A percentile compares a stretch with the other conserved stretches of the same genome.
phyloP scores from a whole-genome alignment of 352 stramenopile genomes.

The Nothophytophthora sp. region DNA sequence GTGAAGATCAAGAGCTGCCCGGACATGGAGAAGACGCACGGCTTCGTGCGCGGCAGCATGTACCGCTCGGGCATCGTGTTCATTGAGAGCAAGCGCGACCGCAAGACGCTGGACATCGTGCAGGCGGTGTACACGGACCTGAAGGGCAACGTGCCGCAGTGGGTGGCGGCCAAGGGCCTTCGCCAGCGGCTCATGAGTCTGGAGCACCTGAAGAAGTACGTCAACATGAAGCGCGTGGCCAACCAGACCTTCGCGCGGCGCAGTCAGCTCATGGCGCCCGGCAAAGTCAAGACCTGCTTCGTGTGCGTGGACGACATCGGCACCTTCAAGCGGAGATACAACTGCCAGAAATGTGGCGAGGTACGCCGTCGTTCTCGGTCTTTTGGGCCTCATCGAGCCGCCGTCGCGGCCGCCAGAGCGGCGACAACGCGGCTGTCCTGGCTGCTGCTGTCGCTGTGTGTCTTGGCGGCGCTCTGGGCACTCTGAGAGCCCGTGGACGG shows the following conservation, averaged over 20 bases:
- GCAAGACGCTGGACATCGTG: constrained; percentile 73
- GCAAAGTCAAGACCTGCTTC: constrained; percentile 80
- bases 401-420: neutral
- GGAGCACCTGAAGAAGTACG: constrained; percentile 79
- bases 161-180: constrained; percentile 62
- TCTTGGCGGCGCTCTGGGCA: constrained; percentile 1
- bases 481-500: too few species aligned
- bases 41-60: constrained; percentile 79
- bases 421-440: neutral
- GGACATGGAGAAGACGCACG: constrained; percentile 79
- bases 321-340: constrained; percentile 79
- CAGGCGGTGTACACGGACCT: constrained; percentile 82
- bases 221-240: constrained; percentile 78
- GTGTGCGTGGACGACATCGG: constrained; percentile 83
- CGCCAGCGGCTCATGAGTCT: constrained; percentile 69
- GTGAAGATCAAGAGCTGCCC: constrained; percentile 87
- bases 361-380: constrained; percentile 23
- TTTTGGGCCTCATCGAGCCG: too few species aligned
- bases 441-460: constrained; percentile 9
- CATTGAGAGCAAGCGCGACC: constrained; percentile 73
- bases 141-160: constrained; percentile 78
- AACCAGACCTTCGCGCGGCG: constrained; percentile 72
- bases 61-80: constrained; percentile 84
- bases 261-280: constrained; percentile 60
- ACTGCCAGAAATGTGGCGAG: constrained; percentile 86